Evolutionary conservation across 1,139 yeast genomes (phyloP), one percentile per base, ranked within the genome.

Genomic region (Pichia inconspicua): DNA sequence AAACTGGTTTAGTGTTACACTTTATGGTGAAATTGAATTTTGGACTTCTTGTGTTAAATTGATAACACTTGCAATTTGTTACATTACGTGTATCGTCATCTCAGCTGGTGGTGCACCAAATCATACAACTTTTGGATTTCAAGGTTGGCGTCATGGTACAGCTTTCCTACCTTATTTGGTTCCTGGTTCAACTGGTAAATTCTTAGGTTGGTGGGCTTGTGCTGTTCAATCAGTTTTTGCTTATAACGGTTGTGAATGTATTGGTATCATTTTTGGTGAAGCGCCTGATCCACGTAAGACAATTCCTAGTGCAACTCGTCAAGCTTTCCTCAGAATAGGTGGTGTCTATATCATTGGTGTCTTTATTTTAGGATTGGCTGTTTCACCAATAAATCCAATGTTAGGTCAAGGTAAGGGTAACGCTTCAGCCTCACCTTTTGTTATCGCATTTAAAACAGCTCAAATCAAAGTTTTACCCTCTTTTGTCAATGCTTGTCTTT

Each of bases 11-110:
- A 72, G 72, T 27, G 73, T 70, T 42, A 61, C 72, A 55, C 70
- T 71, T 61, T 80, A 80, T 58, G 88, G 87, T 47, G 87, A 82
- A 64, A 73, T 80, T 52, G 88, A 82, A 63, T 80, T 82, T 65
- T 77, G 86, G 85, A 69, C 77, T 50, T 71, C 86, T 41, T 59
- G 75, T 48, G 67, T 82, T 60, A 77, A 80, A 64, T 81, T 82
- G 15, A 44, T 80, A 43, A 80, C 82, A 42, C 70, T 83, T 66
- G 65, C 73, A 51, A 80, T 78, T 42, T 72, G 77, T 56, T 78
- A 77, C 55, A 59, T 58, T 37, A 62, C 76, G 44, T 67, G 77
- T 48, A 67, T 74, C 57, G 62, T 73, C 44, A 70, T 77, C 53
- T 75, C 78, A 52, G 68, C 77, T 51, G 82, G 83, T 50, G 83